These are phyloP conservation scores for Hirsutella rhossiliensis DNA, from an alignment of 2,329 filamentous ascomycete genomes.

Conservation along the genomic window DNA sequence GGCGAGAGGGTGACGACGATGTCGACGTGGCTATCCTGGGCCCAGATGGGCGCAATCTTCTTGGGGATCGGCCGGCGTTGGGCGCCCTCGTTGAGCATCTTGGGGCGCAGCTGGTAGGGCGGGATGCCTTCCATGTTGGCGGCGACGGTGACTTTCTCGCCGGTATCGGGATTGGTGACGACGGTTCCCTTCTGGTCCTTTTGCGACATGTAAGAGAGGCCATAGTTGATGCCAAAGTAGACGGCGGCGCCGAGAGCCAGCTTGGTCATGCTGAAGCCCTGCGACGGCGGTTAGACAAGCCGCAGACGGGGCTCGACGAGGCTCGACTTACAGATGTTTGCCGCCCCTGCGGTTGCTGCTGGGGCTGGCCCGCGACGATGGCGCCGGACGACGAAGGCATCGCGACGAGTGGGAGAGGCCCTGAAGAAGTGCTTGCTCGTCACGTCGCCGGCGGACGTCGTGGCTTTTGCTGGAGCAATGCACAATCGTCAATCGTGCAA, in stretches of 20 bases:
- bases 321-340: neutral
- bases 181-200: constrained; percentile 35
- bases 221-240: constrained; percentile 47
- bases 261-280: constrained; percentile 29
- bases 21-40: constrained; percentile 64
- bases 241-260: constrained; percentile 39
- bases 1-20: constrained; percentile 76
- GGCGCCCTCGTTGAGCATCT: constrained; percentile 46
- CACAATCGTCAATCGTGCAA: too few relatives aligned
- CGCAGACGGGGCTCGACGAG: neutral
- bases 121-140: constrained; percentile 46
- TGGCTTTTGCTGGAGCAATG: too few relatives aligned
- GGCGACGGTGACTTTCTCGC: constrained; percentile 39
- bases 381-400: too few relatives aligned
- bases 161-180: constrained; percentile 34
- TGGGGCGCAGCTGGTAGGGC: constrained; percentile 52
- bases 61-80: constrained; percentile 54
- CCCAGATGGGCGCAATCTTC: constrained; percentile 79
- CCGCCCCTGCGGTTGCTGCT: neutral
- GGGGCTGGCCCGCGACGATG: too few relatives aligned
- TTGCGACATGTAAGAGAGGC: constrained; percentile 40
- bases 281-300: neutral
- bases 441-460: too few relatives aligned
- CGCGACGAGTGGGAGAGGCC: too few relatives aligned
- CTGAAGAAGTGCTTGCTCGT: too few relatives aligned